Percentiles rank a stretch among this genome's conserved stretches.
Conservation (phyloP, 768 basidiomycete genomes). For the Chalciporus chontae region DNA sequence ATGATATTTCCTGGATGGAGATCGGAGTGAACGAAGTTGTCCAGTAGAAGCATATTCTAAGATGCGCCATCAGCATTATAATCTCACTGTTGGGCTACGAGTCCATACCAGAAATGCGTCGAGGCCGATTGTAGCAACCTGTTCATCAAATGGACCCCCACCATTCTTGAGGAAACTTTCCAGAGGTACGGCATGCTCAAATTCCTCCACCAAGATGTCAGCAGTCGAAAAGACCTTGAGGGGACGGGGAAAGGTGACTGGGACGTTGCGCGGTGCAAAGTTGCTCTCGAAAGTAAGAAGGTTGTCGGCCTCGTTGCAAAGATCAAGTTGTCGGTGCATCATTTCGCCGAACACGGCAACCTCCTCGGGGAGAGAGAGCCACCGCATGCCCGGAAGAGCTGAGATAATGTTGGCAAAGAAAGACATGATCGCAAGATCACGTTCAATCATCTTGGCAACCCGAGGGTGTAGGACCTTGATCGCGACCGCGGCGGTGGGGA, state of each 20-base stretch:
- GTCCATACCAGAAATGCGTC: constrained; percentile 89
- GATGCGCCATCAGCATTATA: constrained; percentile 1
- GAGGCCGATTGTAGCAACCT: constrained; percentile 87
- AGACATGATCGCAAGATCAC: constrained; percentile 93
- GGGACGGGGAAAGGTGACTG: constrained; percentile 89
- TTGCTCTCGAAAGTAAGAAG: constrained; percentile 81
- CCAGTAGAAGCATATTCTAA: constrained; percentile 95
- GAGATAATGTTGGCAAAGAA: constrained; percentile 83
- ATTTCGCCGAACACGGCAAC: constrained; percentile 91
- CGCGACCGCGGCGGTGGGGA: constrained; percentile 85
- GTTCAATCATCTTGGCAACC: constrained; percentile 74
- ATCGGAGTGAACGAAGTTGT: constrained; percentile 95
- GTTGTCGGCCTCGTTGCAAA: constrained; percentile 88
- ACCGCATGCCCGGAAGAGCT: constrained; percentile 87
- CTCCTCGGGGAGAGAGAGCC: constrained; percentile 95
- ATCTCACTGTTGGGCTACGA: neutral
- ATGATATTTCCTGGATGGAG: constrained; percentile 95
- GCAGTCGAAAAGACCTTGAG: constrained; percentile 75
- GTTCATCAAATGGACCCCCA: constrained; percentile 86
- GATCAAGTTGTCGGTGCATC: constrained; percentile 94
- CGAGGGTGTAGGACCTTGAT: constrained; percentile 94
- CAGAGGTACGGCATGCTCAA: constrained; percentile 85
- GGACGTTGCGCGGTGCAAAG: constrained; percentile 73
- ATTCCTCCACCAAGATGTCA: constrained; percentile 89
- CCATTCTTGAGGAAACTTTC: constrained; percentile 86